Evolutionary conservation across 371 early-diverging fungal genomes (phyloP).

Genomic region (Syncephalastrum racemosum): DNA sequence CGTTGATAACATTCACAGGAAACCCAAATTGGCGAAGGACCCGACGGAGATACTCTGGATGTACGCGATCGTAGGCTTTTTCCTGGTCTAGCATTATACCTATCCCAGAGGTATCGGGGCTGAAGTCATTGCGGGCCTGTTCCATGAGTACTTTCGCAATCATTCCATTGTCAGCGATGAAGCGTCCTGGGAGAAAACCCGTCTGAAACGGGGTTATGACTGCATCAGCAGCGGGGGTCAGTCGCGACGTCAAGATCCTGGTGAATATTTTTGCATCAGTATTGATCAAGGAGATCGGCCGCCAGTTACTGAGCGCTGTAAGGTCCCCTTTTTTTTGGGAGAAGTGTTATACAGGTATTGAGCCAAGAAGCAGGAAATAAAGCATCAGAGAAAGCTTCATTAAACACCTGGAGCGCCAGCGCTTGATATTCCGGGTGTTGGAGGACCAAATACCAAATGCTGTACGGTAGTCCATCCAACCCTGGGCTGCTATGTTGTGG

Average conservation of each 20-base stretch:
- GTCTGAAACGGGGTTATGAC: conserved; percentile 19
- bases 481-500: conserved; percentile 11
- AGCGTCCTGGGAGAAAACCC: conserved; percentile 13
- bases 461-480: conserved; percentile 7
- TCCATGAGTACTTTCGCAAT: conserved; percentile 1
- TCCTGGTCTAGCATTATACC: conserved; percentile 24
- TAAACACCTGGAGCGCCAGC: conserved; percentile 9
- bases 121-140: neutral
- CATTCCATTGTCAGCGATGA: conserved; percentile 19
- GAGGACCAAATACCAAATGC: conserved; percentile 8
- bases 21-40: conserved; percentile 4
- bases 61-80: conserved; percentile 16
- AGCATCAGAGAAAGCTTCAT: conserved; percentile 21
- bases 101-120: too few species aligned
- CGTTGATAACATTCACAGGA: neutral
- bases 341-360: conserved; percentile 15
- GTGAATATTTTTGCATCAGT: conserved; percentile 21
- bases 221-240: neutral
- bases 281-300: conserved; percentile 21
- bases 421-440: neutral
- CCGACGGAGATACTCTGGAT: conserved; percentile 12
- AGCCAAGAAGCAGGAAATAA: conserved; percentile 25
- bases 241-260: conserved; percentile 9
- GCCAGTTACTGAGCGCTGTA: conserved; percentile 21
- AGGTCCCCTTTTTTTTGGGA: conserved; percentile 25